Evolutionary conservation across 1,284 basidiomycete genomes (phyloP), one percentile per base, ranked within the genome.

Genomic region (Irpex lacteus): DNA sequence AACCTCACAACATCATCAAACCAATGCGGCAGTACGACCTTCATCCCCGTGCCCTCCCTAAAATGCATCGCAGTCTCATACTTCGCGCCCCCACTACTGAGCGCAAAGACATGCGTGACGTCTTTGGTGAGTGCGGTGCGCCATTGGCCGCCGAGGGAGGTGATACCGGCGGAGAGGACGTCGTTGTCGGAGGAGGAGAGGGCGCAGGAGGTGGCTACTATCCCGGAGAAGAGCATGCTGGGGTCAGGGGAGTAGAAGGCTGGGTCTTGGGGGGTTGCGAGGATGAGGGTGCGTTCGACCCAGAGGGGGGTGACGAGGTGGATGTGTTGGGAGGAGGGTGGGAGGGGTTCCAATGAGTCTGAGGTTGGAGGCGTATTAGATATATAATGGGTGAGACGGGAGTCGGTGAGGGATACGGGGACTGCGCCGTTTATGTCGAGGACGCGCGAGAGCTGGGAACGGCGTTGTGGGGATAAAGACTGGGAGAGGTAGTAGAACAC

Each of bases 111-210:
- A 73, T 96, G 94, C 1, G 94, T 96, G 47, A 95, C 89, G 67
- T 96, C 94, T 64, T 85, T 84, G 0, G 92, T 94, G 60, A 95
- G 82, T 4, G 86, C 87, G 0, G 80, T 78, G 13, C 90, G 83
- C 85, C 87, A 94, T 73, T 92, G 89, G 2, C 95, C 95, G 0
- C 95, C 94, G n/a, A 93, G 84, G 0, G 88, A 84, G 1, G 82
- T 79, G 53, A 96, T 87, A 0, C 87, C 90, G 0, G 87, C 89
- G 0, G 84, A 84, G 50, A 96, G 83, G 5, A 91, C 84, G 70
- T 94, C 92, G 49, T 85, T 76, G 74, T 95, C 93, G 5, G 85
- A 72, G 1, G 77, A 62, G 4, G 86, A 83, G 6, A 92, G 89
- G 67, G 88, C 88, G 5, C 85, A 81, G 4, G 86, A 83, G 68